Base-by-base conservation (phyloP, 352 stramenopile species). In the Pythium apleroticum region DNA sequence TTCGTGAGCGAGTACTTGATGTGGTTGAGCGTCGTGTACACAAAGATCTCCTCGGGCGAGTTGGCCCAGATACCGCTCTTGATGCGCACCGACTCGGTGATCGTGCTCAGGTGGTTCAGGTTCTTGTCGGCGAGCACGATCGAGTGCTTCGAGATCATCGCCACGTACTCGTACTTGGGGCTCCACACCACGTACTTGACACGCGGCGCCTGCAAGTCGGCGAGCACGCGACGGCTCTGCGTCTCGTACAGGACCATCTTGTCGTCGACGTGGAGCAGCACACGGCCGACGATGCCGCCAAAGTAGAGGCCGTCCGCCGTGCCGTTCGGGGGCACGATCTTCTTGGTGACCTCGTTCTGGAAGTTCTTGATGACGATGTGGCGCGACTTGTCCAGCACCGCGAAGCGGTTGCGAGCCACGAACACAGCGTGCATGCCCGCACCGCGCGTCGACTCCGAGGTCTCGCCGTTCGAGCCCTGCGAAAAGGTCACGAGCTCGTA, bases 361-460 rank as follows among this genome's bases (percentile, higher is more conserved):
- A 99, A 91, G 78, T 99, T 99, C 81, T 99, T 99, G 68, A 99
- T 98, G 37, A 99, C 80, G 75, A 99, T 98, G 76, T 99, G 85
- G 27, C 86, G 82, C 63, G 84, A 96, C 72, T 98, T 98, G 78
- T 99, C 97, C 31, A 99, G 85, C 25, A 99, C 93, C 20, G 97
- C 97, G 69, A 99, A 99, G 60, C 97, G 91, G 80, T 99, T 99
- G 63, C 97, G 89, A 39, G 96, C 95, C 22, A 99, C 86, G 74
- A 99, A 99, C 20, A 98, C 96, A 30, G 93, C 97, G 52, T 96
- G 95, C 52, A 99, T 76, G n/a, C 93, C 98, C 11, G 84, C 76
- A 27, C 98, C 98, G 28, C 96, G 89, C 60, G 91, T 98, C 41
- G 97, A 95, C 74, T 99, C 97, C 3, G 86, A 92, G 4, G 80